phyloP scores from a whole-genome alignment of 2,329 filamentous ascomycete genomes.

The Monosporascus sp. region DNA sequence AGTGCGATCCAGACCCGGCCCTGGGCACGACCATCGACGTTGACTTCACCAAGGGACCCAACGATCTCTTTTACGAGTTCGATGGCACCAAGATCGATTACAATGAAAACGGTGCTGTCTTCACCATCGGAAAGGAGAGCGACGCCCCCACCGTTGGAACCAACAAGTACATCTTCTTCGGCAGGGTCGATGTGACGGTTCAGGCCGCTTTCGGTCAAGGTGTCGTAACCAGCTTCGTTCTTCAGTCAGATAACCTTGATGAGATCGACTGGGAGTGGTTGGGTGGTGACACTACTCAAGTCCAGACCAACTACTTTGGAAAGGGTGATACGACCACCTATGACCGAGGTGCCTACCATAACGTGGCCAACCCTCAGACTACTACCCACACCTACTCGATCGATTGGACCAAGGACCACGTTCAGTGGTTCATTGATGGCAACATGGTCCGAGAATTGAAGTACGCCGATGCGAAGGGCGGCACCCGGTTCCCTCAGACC shows the following conservation, averaged over 20 bases:
- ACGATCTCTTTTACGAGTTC: constrained; percentile 46
- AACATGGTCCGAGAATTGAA: constrained; percentile 56
- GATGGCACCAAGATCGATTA: constrained; percentile 46
- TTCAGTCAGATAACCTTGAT: constrained; percentile 87
- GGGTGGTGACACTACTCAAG: constrained; percentile 66
- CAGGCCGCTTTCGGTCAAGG: constrained; percentile 76
- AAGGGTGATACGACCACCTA: constrained; percentile 65
- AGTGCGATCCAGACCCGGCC: constrained; percentile 71
- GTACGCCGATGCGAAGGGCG: constrained; percentile 53
- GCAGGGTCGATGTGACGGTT: constrained; percentile 73
- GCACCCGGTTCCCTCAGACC: constrained; percentile 63
- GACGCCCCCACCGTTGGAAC: constrained; percentile 70
- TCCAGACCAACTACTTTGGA: constrained; percentile 83
- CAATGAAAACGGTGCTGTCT: constrained; percentile 45
- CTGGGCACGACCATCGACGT: constrained; percentile 60
- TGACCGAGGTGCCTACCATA: constrained; percentile 62
- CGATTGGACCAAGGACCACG: constrained; percentile 61
- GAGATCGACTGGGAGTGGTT: constrained; percentile 98
- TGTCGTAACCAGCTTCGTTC: constrained; percentile 83
- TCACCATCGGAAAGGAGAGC: constrained; percentile 62
- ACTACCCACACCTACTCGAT: constrained; percentile 62
- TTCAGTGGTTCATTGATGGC: constrained; percentile 64
- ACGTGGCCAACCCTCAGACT: constrained; percentile 49
- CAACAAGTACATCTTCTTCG: constrained; percentile 95
- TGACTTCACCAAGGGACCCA: constrained; percentile 73